phyloP scores from a whole-genome alignment of 2,329 filamentous ascomycete genomes.

The Calonectria multiphialidica region DNA sequence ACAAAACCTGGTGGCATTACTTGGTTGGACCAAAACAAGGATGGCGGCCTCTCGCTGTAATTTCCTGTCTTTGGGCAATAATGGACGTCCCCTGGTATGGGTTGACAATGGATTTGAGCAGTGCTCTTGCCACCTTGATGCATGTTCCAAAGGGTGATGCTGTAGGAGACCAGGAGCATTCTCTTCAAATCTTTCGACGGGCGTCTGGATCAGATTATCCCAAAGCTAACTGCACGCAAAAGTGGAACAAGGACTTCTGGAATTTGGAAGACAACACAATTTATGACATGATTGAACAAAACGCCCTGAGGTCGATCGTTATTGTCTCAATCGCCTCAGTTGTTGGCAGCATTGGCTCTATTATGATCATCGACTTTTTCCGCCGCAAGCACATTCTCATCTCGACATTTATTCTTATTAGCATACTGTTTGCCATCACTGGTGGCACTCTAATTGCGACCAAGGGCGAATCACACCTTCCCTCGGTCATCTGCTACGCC shows the following conservation, averaged over 20 bases:
- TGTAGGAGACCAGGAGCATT: background rate
- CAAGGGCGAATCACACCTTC: background rate
- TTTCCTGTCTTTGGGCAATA: conserved; percentile 25
- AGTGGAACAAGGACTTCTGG: conserved; percentile 8
- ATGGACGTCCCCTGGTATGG: conserved; percentile 30
- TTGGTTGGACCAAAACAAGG: conserved; percentile 16
- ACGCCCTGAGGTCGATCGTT: conserved; percentile 5
- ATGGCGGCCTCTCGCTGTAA: conserved; percentile 12
- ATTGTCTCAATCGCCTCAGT: conserved; percentile 10
- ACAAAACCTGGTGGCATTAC: conserved; percentile 8
- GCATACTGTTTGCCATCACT: background rate
- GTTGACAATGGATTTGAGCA: conserved; percentile 25
- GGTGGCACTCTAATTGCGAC: background rate
- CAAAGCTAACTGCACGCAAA: background rate
- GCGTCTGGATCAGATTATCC: background rate
- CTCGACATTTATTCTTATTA: background rate
- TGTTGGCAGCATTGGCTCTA: background rate
- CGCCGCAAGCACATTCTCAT: conserved; percentile 12
- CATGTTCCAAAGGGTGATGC: conserved; percentile 2
- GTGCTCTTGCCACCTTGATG: conserved; percentile 17
- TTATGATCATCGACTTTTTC: conserved; percentile 13
- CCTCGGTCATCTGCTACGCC: conserved; percentile 8
- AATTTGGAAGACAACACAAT: background rate
- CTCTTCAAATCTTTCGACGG: background rate
- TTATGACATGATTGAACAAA: conserved; percentile 2